Evolutionary conservation across 345 rosid species (phyloP), one percentile per base, ranked within the genome.

Genomic region (Iberis pinnata): DNA sequence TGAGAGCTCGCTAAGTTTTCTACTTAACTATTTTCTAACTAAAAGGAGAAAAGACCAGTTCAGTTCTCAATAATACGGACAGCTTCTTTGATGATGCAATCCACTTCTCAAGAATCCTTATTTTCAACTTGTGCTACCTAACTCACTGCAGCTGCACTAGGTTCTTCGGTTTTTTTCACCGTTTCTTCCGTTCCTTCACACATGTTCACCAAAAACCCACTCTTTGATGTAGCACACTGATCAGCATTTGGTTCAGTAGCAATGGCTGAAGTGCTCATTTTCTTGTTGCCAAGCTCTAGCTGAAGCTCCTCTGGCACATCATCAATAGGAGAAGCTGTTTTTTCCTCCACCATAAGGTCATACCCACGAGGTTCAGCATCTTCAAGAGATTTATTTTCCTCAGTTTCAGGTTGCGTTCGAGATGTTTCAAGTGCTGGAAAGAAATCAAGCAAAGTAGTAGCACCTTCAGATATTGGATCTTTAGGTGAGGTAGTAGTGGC

Each of bases 251-350:
- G 17, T 45, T 52, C 56, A 22, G 43, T 17, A 20, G 49, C 60
- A 29, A 16, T 45, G 22, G 22, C 19, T n/a, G 44, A 51, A 36
- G 60, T 72, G 18, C 22, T 39, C 61, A 53, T 17, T 10, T 22
- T 63, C 65, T 65, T 71, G 65, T 52, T 52, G 26, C 61, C 60
- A 64, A 63, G 70, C 69, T 65, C 74, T 49, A 56, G 47, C 53
- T 51, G 69, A 16, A 74, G 58, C 62, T 71, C 78, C 40, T 72
- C 70, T 13, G 47, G 61, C 31, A 45, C 60, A 57, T 69, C 73
- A 60, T 62, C 68, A 18, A 50, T 15, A 4, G 63, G 65, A 35
- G 67, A 66, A 40, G 32, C 68, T 18, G 38, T 55, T 60, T 65
- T 65, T 37, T 40, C 56, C 29, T 48, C 70, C 24, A 68, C 11